Evolutionary conservation across 495 filamentous ascomycete genomes (phyloP).

Genomic region (Daldinia loculata): DNA sequence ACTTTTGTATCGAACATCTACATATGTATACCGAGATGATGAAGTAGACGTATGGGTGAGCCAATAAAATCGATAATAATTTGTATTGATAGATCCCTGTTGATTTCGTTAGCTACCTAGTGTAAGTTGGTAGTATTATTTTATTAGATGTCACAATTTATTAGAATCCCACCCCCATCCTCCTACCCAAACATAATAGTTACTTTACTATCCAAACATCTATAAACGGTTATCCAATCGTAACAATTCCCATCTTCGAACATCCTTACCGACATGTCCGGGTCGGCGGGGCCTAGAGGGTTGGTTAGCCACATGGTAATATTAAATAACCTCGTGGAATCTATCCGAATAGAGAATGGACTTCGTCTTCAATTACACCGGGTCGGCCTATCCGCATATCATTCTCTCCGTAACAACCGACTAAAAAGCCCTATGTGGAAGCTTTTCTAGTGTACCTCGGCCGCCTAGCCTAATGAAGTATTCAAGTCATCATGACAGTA

Average conservation of each 20-base stretch:
- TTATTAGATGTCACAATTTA: neutral
- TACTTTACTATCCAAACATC: neutral
- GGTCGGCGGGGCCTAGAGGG: neutral
- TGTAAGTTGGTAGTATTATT: neutral
- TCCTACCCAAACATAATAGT: neutral
- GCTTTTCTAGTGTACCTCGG: slow-evolving; percentile 4
- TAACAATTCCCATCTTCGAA: slow-evolving; percentile 17
- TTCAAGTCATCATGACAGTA: slow-evolving; percentile 15
- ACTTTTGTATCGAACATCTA: neutral
- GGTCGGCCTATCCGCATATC: slow-evolving; percentile 10
- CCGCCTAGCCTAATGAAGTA: slow-evolving; percentile 29
- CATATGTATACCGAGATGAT: too few species aligned
- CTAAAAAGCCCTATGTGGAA: slow-evolving; percentile 12
- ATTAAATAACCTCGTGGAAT: slow-evolving; percentile 8
- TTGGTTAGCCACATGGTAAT: slow-evolving; percentile 4
- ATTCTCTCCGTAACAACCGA: slow-evolving; percentile 7
- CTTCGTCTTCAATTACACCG: slow-evolving; percentile 32
- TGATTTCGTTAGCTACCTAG: neutral
- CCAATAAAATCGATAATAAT: neutral
- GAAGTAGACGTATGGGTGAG: neutral
- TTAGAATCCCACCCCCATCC: neutral
- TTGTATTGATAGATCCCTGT: neutral
- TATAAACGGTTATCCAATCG: slow-evolving; percentile 22
- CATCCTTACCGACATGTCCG: slow-evolving; percentile 2
- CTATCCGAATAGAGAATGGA: slow-evolving; percentile 36